These are phyloP conservation scores for Bipolaris victoriae DNA, from an alignment of 2,329 filamentous ascomycete species.

Conservation along the genomic window DNA sequence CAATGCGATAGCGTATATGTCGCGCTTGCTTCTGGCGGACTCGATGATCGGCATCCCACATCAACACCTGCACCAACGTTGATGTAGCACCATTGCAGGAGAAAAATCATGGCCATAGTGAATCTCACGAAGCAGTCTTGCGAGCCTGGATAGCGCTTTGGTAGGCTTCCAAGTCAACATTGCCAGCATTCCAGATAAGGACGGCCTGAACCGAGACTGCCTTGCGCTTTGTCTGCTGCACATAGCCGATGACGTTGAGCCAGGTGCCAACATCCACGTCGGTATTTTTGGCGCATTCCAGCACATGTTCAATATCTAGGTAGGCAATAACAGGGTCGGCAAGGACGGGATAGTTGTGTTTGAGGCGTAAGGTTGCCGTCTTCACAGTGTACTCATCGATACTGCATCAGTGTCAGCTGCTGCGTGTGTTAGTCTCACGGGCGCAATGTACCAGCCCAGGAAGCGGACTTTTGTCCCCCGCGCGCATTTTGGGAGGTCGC, in stretches of 20 bases:
- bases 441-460: constrained; percentile 76
- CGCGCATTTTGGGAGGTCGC: constrained; percentile 55
- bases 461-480: constrained; percentile 85
- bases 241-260: constrained; percentile 87
- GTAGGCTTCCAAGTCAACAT: constrained; percentile 74
- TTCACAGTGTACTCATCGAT: constrained; percentile 64
- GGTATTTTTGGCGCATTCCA: constrained; percentile 67
- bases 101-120: not conserved
- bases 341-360: constrained; percentile 66
- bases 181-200: constrained; percentile 77
- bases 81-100: not conserved
- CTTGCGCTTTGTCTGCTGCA: constrained; percentile 48
- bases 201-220: constrained; percentile 70
- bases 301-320: constrained; percentile 75
- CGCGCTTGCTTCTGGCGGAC: too few relatives aligned
- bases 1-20: too few relatives aligned
- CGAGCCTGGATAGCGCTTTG: constrained; percentile 58
- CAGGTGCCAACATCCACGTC: constrained; percentile 77
- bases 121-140: constrained; percentile 1
- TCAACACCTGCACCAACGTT: too few relatives aligned
- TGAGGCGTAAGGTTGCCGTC: constrained; percentile 68
- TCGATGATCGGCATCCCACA: not conserved
- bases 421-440: not conserved
- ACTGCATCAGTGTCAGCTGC: constrained; percentile 49
- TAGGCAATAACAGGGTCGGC: constrained; percentile 55